A percentile compares a stretch with the other conserved stretches of the same genome.
Evolutionary conservation across 1,284 basidiomycete species (phyloP).

Genomic region (Rhodotorula mucilaginosa): DNA sequence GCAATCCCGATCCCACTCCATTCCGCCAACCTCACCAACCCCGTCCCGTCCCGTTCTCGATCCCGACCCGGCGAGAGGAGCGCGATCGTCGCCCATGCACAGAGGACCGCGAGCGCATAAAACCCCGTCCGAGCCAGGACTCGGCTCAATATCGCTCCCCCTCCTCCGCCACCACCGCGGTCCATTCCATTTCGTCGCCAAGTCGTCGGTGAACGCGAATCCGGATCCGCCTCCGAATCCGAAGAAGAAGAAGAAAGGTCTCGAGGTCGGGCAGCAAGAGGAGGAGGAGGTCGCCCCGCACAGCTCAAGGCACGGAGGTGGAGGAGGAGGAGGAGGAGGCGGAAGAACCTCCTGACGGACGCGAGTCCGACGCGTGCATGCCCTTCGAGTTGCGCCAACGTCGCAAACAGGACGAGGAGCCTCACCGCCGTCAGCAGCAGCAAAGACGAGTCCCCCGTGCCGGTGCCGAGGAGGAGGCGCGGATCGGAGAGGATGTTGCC

Average conservation of each 20-base stretch:
- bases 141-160: background rate
- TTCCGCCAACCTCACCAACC: conserved; percentile 35
- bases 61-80: background rate
- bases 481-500: conserved; percentile 41
- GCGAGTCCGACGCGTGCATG: conserved; percentile 18
- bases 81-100: background rate
- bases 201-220: too few relatives aligned
- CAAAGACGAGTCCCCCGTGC: too few relatives aligned
- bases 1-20: conserved; percentile 33
- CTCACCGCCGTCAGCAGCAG: conserved; percentile 32
- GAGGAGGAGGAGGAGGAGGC: too few relatives aligned
- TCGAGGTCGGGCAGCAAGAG: too few relatives aligned
- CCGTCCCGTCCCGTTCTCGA: conserved; percentile 29
- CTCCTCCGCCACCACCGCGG: too few relatives aligned
- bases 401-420: conserved; percentile 38
- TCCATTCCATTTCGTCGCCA: too few relatives aligned
- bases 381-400: conserved; percentile 29
- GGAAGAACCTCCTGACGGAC: conserved; percentile 4
- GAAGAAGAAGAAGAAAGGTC: too few relatives aligned
- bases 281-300: too few relatives aligned
- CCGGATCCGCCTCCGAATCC: too few relatives aligned
- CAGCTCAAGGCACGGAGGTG: too few relatives aligned
- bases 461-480: conserved; percentile 28
- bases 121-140: background rate
- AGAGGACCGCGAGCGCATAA: background rate